phyloP scores from a whole-genome alignment of 2,329 filamentous ascomycete species.

The Alternaria incomplexa region DNA sequence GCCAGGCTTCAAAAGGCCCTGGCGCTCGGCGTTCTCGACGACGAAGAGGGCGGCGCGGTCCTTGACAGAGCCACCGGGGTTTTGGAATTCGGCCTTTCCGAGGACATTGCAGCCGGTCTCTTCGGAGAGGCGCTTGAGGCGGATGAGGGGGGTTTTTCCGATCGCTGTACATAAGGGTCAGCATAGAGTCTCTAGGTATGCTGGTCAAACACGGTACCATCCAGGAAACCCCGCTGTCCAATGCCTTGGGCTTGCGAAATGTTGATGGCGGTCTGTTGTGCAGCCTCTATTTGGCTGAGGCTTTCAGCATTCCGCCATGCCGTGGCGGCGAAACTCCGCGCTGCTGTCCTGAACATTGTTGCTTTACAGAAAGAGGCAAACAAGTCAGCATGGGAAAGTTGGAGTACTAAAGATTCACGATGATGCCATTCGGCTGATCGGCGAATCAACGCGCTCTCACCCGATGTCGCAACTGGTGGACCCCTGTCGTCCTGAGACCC shows the following conservation, averaged over 20 bases:
- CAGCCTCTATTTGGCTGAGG: conserved; percentile 54
- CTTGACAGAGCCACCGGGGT: conserved; percentile 95
- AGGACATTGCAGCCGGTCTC: conserved; percentile 93
- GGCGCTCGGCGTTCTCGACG: conserved; percentile 90
- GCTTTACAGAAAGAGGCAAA: neutral
- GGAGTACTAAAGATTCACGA: conserved; percentile 1
- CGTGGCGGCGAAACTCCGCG: conserved; percentile 70
- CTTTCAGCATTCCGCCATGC: conserved; percentile 61
- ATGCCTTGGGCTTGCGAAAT: conserved; percentile 82
- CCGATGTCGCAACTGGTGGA: conserved; percentile 33
- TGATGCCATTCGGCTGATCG: conserved; percentile 23
- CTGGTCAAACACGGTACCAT: conserved; percentile 64
- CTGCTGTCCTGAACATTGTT: conserved; percentile 72
- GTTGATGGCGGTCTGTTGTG: conserved; percentile 67
- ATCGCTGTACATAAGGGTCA: conserved; percentile 68
- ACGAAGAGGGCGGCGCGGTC: conserved; percentile 95
- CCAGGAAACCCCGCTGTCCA: conserved; percentile 75
- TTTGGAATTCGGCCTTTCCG: conserved; percentile 98
- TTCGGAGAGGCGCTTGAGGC: conserved; percentile 83
- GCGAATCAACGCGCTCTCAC: conserved; percentile 23
- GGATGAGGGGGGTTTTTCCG: conserved; percentile 94
- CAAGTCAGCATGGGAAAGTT: conserved; percentile 1
- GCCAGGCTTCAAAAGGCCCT: conserved; percentile 78
- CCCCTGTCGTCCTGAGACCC: conserved; percentile 11
- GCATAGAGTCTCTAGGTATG: neutral